Conservation (phyloP, 371 early-diverging fungal species). For the Dinochytrium kinnereticum region DNA sequence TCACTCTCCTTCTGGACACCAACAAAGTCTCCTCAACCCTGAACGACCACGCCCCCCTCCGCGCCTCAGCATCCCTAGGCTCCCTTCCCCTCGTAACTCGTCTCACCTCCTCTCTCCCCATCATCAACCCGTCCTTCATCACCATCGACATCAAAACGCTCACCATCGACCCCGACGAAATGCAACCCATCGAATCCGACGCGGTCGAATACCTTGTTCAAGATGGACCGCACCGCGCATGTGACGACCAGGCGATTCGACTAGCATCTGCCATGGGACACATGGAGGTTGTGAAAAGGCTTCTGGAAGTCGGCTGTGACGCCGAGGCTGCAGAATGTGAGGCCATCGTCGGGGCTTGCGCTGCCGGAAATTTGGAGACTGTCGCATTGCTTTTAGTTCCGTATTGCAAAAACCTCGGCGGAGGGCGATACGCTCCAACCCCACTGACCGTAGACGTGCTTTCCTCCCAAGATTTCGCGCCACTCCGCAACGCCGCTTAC, state of each 20-base stretch:
- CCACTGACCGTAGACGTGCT: background rate
- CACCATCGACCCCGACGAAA: constrained; percentile 3
- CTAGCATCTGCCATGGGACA: background rate
- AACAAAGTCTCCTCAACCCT: too few relatives aligned
- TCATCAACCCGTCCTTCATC: background rate
- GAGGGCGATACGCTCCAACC: background rate
- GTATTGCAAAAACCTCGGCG: background rate
- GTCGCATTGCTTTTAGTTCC: background rate
- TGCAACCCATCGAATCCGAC: background rate
- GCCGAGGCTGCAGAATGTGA: background rate
- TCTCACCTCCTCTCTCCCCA: background rate
- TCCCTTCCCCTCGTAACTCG: background rate
- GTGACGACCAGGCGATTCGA: constrained; percentile 1
- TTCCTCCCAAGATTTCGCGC: background rate
- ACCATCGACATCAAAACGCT: background rate
- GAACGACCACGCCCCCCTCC: constrained; percentile 8
- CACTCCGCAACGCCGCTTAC: background rate
- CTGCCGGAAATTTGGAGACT: background rate
- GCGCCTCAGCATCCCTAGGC: background rate
- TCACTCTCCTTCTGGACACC: background rate
- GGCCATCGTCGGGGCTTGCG: background rate
- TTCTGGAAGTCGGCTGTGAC: background rate
- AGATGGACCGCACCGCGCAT: background rate
- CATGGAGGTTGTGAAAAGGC: background rate
- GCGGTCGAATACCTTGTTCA: background rate